phyloP scores from a whole-genome alignment of 306 rosid genomes.

The Prinsepia uniflora region DNA sequence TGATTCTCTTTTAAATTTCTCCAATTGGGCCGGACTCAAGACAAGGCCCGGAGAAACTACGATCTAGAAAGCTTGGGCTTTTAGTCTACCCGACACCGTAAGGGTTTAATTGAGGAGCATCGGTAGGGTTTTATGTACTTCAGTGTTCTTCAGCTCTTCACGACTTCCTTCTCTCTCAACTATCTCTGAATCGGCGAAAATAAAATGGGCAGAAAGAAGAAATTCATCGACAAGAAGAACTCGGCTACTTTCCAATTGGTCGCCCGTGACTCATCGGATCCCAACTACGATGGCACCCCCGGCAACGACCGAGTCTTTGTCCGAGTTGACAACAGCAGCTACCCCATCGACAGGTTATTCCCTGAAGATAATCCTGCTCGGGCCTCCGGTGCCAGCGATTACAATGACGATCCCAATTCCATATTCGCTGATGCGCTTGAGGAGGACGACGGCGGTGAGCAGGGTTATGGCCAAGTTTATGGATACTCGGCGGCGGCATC shows the following conservation, averaged over 20 bases:
- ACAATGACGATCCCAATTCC: conserved; percentile 30
- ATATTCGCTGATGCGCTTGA: conserved; percentile 59
- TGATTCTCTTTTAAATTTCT: not conserved
- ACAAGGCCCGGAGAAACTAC: not conserved
- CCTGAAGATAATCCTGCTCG: conserved; percentile 22
- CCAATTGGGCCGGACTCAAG: not conserved
- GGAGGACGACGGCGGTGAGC: conserved; percentile 33
- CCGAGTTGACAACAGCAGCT: conserved; percentile 61
- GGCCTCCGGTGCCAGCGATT: conserved; percentile 15
- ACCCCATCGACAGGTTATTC: conserved; percentile 25
- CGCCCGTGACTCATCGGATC: conserved; percentile 79
- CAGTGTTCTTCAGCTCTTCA: not conserved
- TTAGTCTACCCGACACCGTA: not conserved
- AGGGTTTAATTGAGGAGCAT: not conserved
- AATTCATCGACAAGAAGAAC: conserved; percentile 76
- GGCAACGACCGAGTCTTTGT: conserved; percentile 73
- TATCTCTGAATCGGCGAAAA: not conserved
- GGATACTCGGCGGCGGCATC: conserved; percentile 10
- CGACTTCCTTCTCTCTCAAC: not conserved
- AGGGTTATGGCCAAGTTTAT: conserved; percentile 5
- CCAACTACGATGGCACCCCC: conserved; percentile 44
- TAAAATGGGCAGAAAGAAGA: conserved; percentile 53
- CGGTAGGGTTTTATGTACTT: not conserved
- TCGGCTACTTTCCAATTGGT: conserved; percentile 65
- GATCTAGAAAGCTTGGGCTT: not conserved